These are phyloP conservation scores for Candida andamanensis DNA, from an alignment of 805 yeast species.

Conservation along the genomic window DNA sequence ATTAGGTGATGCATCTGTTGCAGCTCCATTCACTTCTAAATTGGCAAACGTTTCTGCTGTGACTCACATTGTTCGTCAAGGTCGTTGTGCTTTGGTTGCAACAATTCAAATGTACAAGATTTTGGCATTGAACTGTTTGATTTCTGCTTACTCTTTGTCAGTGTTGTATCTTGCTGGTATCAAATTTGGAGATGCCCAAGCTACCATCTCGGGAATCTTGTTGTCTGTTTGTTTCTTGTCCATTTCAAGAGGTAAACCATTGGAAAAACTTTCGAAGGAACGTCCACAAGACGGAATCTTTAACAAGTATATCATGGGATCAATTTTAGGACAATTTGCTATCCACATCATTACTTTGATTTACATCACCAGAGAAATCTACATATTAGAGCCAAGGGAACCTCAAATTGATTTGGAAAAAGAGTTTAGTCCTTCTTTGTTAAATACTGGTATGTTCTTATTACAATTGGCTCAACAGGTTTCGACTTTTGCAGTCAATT, in stretches of 20 bases:
- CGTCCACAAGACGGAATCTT: constrained; percentile 98
- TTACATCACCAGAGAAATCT: constrained; percentile 78
- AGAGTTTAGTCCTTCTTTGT: constrained; percentile 78
- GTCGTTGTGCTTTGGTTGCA: constrained; percentile 94
- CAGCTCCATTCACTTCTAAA: constrained; percentile 97
- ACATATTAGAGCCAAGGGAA: constrained; percentile 86
- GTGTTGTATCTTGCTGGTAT: constrained; percentile 95
- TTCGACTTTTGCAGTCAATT: constrained; percentile 95
- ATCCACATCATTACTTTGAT: constrained; percentile 80
- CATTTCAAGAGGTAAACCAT: constrained; percentile 88
- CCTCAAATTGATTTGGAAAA: constrained; percentile 88
- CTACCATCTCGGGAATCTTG: constrained; percentile 92
- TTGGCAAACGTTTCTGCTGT: constrained; percentile 89
- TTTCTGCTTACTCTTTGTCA: constrained; percentile 91
- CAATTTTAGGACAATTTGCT: constrained; percentile 93
- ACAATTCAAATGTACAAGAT: constrained; percentile 99
- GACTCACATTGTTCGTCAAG: constrained; percentile 91
- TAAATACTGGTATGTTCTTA: constrained; percentile 94
- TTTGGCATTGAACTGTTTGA: constrained; percentile 91
- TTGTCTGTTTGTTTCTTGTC: constrained; percentile 92
- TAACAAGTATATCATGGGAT: constrained; percentile 94
- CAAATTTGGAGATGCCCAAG: constrained; percentile 96
- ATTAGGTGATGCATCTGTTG: constrained; percentile 97
- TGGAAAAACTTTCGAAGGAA: constrained; percentile 82
- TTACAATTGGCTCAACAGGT: constrained; percentile 95